Evolutionary conservation across 2,329 filamentous ascomycete species (phyloP).

Genomic region (Penicillium sp.): DNA sequence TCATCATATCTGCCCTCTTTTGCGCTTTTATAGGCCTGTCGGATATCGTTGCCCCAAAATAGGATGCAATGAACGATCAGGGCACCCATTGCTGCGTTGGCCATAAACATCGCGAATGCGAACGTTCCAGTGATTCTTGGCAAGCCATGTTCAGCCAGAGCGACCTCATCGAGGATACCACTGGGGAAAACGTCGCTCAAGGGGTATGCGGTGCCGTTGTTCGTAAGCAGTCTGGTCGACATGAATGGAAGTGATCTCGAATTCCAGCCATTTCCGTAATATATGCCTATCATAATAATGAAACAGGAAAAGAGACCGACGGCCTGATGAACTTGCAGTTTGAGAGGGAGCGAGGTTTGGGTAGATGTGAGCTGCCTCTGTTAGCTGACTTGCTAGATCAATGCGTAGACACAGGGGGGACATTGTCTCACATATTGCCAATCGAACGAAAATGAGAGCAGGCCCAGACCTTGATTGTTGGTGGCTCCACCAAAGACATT

Average conservation of each 20-base stretch:
- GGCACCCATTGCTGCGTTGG: constrained; percentile 58
- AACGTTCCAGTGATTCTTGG: constrained; percentile 52
- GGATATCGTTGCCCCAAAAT: constrained; percentile 57
- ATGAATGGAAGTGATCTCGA: constrained; percentile 52
- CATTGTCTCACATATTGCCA: constrained; percentile 46
- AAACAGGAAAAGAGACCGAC: constrained; percentile 51
- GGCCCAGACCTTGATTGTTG: constrained; percentile 53
- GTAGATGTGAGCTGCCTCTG: constrained; percentile 52
- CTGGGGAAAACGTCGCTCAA: constrained; percentile 41
- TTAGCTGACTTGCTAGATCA: neutral
- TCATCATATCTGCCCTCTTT: constrained; percentile 47
- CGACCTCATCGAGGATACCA: constrained; percentile 25
- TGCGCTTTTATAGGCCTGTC: constrained; percentile 48
- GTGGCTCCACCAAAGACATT: constrained; percentile 52
- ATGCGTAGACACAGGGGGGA: constrained; percentile 13
- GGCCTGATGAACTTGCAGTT: constrained; percentile 48
- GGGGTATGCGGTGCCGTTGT: constrained; percentile 45
- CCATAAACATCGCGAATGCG: constrained; percentile 55
- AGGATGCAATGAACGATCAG: constrained; percentile 52
- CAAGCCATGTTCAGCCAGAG: constrained; percentile 45
- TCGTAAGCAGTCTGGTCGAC: constrained; percentile 48
- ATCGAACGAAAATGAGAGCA: constrained; percentile 52
- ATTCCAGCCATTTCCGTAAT: constrained; percentile 52
- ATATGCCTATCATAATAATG: constrained; percentile 51
- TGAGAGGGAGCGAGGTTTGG: constrained; percentile 53